Evolutionary conservation across 371 early-diverging fungal species (phyloP).

Genomic region (Mortierella sp.): DNA sequence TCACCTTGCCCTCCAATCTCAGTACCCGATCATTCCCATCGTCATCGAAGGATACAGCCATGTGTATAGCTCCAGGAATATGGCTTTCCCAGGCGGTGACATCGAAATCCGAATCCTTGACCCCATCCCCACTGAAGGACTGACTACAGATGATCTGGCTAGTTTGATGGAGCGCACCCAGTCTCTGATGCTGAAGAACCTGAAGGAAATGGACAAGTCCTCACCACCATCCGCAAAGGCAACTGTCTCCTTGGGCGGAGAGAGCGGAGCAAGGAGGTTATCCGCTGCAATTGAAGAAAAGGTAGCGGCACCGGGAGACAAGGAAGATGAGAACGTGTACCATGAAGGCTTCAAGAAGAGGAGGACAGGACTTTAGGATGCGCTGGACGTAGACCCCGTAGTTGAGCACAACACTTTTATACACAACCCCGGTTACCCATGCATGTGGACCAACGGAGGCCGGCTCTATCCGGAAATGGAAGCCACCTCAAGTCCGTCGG

Average conservation of each 20-base stretch:
- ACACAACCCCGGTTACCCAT: no score
- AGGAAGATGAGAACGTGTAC: slow-evolving; percentile 5
- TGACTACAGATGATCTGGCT: slow-evolving; percentile 73
- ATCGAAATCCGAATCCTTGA: slow-evolving; percentile 82
- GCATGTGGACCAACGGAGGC: no score
- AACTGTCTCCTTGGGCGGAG: background rate
- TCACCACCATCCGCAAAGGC: background rate
- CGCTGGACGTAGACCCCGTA: background rate
- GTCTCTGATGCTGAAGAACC: slow-evolving; percentile 73
- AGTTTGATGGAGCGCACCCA: slow-evolving; percentile 70
- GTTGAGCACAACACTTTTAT: no score
- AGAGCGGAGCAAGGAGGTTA: background rate
- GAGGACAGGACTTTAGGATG: slow-evolving; percentile 4
- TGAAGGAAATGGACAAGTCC: slow-evolving; percentile 66
- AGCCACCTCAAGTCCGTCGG: background rate
- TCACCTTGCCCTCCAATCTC: slow-evolving; percentile 88
- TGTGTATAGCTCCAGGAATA: slow-evolving; percentile 71
- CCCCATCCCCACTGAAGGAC: slow-evolving; percentile 75
- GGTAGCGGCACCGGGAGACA: background rate
- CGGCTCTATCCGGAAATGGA: background rate
- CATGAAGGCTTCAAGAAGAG: slow-evolving; percentile 33
- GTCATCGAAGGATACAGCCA: slow-evolving; percentile 83
- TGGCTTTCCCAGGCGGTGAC: slow-evolving; percentile 74
- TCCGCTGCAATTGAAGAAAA: background rate
- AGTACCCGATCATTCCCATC: slow-evolving; percentile 91